A percentile compares a stretch with the other conserved stretches of the same genome.
Conservation (phyloP, 2,329 filamentous ascomycete species). For the Chaetomium strumarium region DNA sequence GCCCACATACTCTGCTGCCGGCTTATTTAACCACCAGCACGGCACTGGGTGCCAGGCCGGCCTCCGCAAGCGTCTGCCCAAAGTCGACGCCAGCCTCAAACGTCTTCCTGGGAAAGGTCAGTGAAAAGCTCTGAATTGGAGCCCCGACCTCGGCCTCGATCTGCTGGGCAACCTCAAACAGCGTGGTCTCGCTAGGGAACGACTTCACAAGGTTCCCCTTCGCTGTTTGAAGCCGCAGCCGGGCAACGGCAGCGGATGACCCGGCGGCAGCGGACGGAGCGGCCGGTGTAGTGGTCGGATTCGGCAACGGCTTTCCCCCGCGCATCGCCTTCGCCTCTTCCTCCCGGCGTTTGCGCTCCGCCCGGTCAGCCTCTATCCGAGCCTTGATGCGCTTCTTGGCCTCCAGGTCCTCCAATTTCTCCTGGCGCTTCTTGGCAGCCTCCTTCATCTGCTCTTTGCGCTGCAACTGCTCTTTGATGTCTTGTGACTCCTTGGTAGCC, state of each 20-base stretch:
- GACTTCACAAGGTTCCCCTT: slow-evolving; percentile 79
- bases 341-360: slow-evolving; percentile 76
- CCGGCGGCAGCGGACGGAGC: slow-evolving; percentile 47
- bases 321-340: slow-evolving; percentile 79
- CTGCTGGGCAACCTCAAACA: slow-evolving; percentile 84
- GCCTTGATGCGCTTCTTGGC: slow-evolving; percentile 86
- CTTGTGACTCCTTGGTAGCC: slow-evolving; percentile 81
- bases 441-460: slow-evolving; percentile 91
- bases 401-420: slow-evolving; percentile 79
- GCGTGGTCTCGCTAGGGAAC: slow-evolving; percentile 78
- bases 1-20: not conserved
- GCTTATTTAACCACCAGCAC: slow-evolving; percentile 67
- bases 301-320: slow-evolving; percentile 59
- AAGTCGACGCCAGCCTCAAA: slow-evolving; percentile 68
- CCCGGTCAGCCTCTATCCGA: slow-evolving; percentile 92
- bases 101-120: slow-evolving; percentile 81
- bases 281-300: slow-evolving; percentile 32
- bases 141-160: slow-evolving; percentile 65
- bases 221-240: slow-evolving; percentile 73
- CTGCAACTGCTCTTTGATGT: slow-evolving; percentile 81
- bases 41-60: slow-evolving; percentile 84
- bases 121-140: slow-evolving; percentile 69
- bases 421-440: slow-evolving; percentile 75
- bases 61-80: slow-evolving; percentile 86
- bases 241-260: slow-evolving; percentile 66